phyloP scores from a whole-genome alignment of 1,284 basidiomycete species.

The Puccinia novopanici region DNA sequence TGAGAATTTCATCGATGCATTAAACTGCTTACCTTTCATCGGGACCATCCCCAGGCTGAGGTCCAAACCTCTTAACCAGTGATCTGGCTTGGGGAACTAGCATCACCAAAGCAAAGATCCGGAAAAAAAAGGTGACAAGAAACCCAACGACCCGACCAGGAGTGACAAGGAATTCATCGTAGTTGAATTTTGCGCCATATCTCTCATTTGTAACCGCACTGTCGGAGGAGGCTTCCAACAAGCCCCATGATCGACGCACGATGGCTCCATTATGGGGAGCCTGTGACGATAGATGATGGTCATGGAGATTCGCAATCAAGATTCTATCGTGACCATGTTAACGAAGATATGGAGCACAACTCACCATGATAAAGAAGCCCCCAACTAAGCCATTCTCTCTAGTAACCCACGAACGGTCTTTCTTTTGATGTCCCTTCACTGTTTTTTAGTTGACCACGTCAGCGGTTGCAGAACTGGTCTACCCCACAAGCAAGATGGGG shows the following conservation, averaged over 20 bases:
- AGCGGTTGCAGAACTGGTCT: neutral
- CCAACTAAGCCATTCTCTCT: conserved; percentile 25
- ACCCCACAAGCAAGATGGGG: neutral
- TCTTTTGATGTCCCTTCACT: conserved; percentile 38
- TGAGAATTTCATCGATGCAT: neutral
- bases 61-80: conserved; percentile 53
- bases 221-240: conserved; percentile 53
- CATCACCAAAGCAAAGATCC: conserved; percentile 51
- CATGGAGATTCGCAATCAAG: neutral
- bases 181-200: conserved; percentile 44
- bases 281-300: conserved; percentile 29
- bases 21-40: conserved; percentile 27
- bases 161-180: conserved; percentile 45
- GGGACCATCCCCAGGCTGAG: conserved; percentile 55
- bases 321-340: neutral
- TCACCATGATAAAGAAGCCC: conserved; percentile 44
- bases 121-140: conserved; percentile 25
- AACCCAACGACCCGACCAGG: conserved; percentile 27
- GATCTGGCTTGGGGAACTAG: conserved; percentile 54
- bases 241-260: conserved; percentile 56
- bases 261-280: conserved; percentile 53
- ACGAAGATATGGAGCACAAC: neutral
- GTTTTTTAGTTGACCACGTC: neutral
- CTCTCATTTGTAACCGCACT: conserved; percentile 4
- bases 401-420: conserved; percentile 28